Base-by-base conservation (phyloP, 345 rosid genomes). In the Excoecaria agallocha region DNA sequence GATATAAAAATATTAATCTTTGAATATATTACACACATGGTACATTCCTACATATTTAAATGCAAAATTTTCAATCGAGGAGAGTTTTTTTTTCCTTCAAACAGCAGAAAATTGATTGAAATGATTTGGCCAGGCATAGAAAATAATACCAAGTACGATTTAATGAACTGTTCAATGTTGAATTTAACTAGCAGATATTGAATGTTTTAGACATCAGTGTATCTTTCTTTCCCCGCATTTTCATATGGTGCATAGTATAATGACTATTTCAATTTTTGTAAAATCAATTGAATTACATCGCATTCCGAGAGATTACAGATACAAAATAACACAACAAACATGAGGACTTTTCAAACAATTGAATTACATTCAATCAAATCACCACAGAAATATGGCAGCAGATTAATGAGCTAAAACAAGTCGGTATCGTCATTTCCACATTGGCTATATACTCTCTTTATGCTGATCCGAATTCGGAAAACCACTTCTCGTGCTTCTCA, bases 401-500 rank as follows among this genome's bases (percentile, higher is more conserved):
- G 16, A 24, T 39, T 12, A 54, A 41, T 38, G 37, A 61, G n/a
- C 15, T 6, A 24, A 59, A 16, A 5, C 35, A 71, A 60, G 20
- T 46, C 20, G 45, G 38, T 13, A 51, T 58, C 41, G 41, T 58
- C 66, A 43, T 58, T 48, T 48, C 30, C 48, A 61, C 30, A 17
- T 61, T 3, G 30, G 45, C 41, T 17, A n/a, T n/a, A n/a, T n/a
- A 50, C 55, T 54, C n/a, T n/a, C 8, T 41, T 84, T 79, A 95
- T 38, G 97, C 99, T 2, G 99, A 96, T 68, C 99, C 98, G 37
- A 96, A 96, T 78, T 96, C 99, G 8, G 84, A 1, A 75, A 96
- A 89, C 98, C 99, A 96, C 82, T 96, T 93, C 87, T 96, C 99
- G 30, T 96, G 98, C 85, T 88, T 90, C 81, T 93, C 99, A 0